These are phyloP conservation scores for Microdochium trichocladiopsis DNA, from an alignment of 2,329 filamentous ascomycete genomes.

Conservation along the genomic window DNA sequence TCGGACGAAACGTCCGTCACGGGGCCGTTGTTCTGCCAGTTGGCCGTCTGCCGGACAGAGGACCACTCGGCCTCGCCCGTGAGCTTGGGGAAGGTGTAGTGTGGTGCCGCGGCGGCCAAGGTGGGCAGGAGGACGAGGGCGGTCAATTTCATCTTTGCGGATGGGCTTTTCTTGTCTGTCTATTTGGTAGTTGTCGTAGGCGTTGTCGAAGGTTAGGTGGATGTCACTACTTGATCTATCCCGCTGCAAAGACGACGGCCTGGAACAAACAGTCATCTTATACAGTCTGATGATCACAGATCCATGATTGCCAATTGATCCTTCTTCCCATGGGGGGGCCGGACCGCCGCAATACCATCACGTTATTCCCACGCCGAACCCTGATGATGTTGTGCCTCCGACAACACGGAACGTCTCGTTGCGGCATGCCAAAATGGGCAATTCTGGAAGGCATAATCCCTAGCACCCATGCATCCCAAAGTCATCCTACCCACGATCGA, in stretches of 20 bases:
- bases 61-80: slow-evolving; percentile 18
- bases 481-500: no score
- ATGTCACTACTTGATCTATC: no score
- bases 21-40: slow-evolving; percentile 33
- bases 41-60: slow-evolving; percentile 32
- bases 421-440: not conserved
- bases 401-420: not conserved
- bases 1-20: slow-evolving; percentile 29
- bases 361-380: no score
- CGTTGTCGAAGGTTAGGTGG: no score
- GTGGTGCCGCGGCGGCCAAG: not conserved
- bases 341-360: no score
- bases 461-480: not conserved
- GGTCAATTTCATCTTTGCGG: not conserved
- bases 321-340: no score
- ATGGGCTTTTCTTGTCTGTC: not conserved
- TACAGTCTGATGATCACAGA: no score
- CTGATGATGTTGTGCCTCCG: not conserved
- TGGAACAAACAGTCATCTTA: no score
- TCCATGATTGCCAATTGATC: no score
- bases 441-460: not conserved
- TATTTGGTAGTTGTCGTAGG: no score
- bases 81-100: slow-evolving; percentile 21
- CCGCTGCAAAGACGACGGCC: no score
- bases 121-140: not conserved